Evolutionary conservation across 495 filamentous ascomycete genomes (phyloP).

Genomic region (Neurospora intermedia): DNA sequence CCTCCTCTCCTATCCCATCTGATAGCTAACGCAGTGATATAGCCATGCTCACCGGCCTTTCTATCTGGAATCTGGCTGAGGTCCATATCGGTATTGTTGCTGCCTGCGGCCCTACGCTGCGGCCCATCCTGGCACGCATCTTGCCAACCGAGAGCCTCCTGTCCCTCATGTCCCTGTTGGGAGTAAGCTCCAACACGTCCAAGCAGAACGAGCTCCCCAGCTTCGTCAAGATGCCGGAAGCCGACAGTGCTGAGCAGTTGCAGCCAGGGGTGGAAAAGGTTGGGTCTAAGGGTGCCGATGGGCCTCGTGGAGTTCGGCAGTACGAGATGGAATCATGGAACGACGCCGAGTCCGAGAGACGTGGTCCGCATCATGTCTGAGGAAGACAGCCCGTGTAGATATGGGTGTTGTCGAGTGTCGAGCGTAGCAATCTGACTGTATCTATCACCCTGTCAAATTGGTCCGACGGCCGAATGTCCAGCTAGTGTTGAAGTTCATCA

Average conservation of each 20-base stretch:
- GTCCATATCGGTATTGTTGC: slow-evolving; percentile 15
- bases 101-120: slow-evolving; percentile 9
- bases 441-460: background rate
- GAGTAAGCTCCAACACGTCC: background rate
- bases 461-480: background rate
- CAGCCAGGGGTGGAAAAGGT: background rate
- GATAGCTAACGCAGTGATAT: background rate
- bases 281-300: background rate
- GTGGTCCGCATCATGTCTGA: background rate
- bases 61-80: slow-evolving; percentile 14
- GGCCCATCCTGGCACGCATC: slow-evolving; percentile 2
- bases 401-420: background rate
- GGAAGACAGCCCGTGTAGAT: too few relatives aligned
- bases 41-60: slow-evolving; percentile 5
- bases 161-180: slow-evolving; percentile 5
- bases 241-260: background rate
- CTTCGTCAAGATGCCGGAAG: background rate
- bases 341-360: background rate
- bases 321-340: background rate
- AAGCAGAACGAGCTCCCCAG: background rate
- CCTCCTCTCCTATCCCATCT: background rate
- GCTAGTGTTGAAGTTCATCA: background rate
- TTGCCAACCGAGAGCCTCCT: slow-evolving; percentile 2
- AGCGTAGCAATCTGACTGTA: background rate
- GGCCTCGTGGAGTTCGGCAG: background rate